These are phyloP conservation scores for Nicotiana sylvestris DNA, from an alignment of 257 asterid genomes.

Conservation along the genomic window DNA sequence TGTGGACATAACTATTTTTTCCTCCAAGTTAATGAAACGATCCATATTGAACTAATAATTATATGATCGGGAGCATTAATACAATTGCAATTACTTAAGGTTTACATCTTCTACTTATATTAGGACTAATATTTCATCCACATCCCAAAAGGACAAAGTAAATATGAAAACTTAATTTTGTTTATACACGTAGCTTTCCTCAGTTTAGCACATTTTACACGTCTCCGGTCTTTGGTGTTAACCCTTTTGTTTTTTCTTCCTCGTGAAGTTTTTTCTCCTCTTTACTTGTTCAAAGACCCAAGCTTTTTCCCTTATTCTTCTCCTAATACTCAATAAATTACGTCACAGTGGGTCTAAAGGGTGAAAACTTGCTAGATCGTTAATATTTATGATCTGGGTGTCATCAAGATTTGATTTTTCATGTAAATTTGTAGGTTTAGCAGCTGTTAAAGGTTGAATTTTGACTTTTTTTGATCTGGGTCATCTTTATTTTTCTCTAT, in stretches of 20 bases:
- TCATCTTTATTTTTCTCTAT: background rate
- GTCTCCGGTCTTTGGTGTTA: background rate
- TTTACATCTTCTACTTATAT: background rate
- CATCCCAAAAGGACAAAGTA: background rate
- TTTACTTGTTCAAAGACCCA: background rate
- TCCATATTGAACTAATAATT: background rate
- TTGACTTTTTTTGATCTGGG: constrained; percentile 4
- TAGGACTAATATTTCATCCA: background rate
- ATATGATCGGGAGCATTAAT: background rate
- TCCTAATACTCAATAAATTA: background rate
- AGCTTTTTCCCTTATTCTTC: background rate
- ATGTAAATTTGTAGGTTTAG: background rate
- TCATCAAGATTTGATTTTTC: background rate
- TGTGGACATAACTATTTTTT: background rate
- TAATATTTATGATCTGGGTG: background rate
- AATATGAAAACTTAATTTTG: background rate
- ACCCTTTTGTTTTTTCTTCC: background rate
- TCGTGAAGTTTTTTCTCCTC: background rate
- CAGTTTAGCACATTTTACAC: constrained; percentile 1
- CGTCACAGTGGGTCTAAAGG: background rate
- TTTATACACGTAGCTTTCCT: constrained; percentile 1
- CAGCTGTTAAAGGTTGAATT: background rate
- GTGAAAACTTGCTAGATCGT: background rate
- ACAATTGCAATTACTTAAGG: background rate
- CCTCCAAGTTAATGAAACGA: background rate